Evolutionary conservation across 2,329 filamentous ascomycete species (phyloP), one percentile per base, ranked within the genome.

Genomic region (Scedosporium minutisporum): DNA sequence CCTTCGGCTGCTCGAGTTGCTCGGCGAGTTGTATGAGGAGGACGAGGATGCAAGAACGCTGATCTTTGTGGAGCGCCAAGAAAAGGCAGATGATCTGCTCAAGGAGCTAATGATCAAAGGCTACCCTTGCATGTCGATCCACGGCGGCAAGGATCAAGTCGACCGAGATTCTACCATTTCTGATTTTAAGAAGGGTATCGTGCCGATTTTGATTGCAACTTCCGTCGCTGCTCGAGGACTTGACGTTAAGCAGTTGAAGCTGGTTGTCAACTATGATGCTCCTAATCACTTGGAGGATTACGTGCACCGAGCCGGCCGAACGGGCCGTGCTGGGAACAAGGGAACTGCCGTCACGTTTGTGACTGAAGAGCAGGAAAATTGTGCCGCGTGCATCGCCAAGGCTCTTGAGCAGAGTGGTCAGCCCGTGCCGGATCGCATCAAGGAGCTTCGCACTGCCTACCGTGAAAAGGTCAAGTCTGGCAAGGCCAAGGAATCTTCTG

Each of bases 231-330:
- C 95, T 60, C 90, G 95, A 74, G 95, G 95, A 65, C 80, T 99
- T 48, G 95, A 99, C 73, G 93, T 99, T 55, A 96, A 97, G 76
- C 91, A 96, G 72, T 81, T 99, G 41, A 97, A 96, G 74, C 82
- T 97, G 38, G 95, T 99, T 62, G 87, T 99, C 76, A 97, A 97
- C 75, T 97, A 91, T 72, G 93, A 97, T 71, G 90, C 89, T 0
- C 93, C 93, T 0, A 96, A 96, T 69, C 93, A 97, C 76, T 76
- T 96, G 65, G 95, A 99, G 75, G 95, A 97, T 71, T 97, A 97
- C 70, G 93, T 97, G 48, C 95, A 97, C 73, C 88, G 95, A 66
- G 91, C 90, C 62, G 95, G 95, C 58, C 90, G 95, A 69, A 97
- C 95, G 6, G 95, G 95, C 10, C 88, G 95, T 71, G 95, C 95